A percentile compares a stretch with the other conserved stretches of the same genome.
phyloP scores from a whole-genome alignment of 352 stramenopile genomes.

The Pythium apleroticum region DNA sequence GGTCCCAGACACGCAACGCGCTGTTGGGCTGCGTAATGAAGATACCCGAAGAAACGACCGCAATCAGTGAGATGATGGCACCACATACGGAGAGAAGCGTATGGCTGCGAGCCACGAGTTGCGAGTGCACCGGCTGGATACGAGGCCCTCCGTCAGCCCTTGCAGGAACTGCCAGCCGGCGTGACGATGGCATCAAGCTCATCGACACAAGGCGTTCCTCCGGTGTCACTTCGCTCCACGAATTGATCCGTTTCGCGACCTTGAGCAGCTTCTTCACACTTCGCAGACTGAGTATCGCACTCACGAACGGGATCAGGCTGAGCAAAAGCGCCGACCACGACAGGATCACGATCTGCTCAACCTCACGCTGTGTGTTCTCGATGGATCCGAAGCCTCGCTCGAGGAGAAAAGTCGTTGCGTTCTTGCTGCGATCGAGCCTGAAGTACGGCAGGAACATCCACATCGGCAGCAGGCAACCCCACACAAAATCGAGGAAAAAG shows the following conservation, averaged over 20 bases:
- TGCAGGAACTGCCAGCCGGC: not conserved
- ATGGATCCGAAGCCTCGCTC: not conserved
- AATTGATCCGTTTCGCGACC: slow-evolving; percentile 9
- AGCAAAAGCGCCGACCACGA: slow-evolving; percentile 10
- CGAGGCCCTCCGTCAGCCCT: not conserved
- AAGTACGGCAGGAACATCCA: slow-evolving; percentile 18
- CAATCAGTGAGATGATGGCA: slow-evolving; percentile 2
- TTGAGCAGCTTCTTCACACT: slow-evolving; percentile 13
- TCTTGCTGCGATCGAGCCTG: not conserved
- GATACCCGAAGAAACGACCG: slow-evolving; percentile 6
- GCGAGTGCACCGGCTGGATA: not conserved
- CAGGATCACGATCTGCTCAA: slow-evolving; percentile 21
- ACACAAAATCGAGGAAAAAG: slow-evolving; percentile 19
- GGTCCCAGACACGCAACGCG: not conserved
- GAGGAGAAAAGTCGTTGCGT: not conserved
- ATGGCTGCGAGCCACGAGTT: not conserved
- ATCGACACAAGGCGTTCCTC: not conserved
- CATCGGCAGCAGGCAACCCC: slow-evolving; percentile 17
- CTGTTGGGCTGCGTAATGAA: not conserved
- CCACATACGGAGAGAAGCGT: not conserved
- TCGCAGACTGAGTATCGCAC: slow-evolving; percentile 18
- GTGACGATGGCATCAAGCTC: not conserved
- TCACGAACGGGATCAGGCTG: slow-evolving; percentile 13
- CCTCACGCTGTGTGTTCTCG: slow-evolving; percentile 17
- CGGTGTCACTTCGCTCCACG: slow-evolving; percentile 3